Evolutionary conservation across 176 grass and related monocot species (phyloP).

Genomic region (Poa annua): DNA sequence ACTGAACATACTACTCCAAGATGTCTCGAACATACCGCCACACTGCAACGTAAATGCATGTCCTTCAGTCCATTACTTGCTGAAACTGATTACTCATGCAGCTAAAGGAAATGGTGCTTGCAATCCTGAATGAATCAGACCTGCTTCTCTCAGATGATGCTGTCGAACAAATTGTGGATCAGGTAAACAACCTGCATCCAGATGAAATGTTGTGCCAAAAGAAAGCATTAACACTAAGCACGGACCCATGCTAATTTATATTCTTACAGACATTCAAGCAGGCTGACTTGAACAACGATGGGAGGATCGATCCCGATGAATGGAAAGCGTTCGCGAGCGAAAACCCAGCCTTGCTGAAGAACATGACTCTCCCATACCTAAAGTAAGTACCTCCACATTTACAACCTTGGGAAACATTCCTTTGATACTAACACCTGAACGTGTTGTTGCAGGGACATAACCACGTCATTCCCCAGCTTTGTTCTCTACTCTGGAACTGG

Average conservation of each 20-base stretch:
- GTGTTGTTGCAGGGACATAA: conserved; percentile 64
- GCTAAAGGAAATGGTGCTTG: conserved; percentile 93
- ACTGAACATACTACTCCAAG: not conserved
- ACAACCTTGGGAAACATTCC: not conserved
- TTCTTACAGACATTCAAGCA: conserved; percentile 66
- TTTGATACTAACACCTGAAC: not conserved
- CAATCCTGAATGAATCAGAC: conserved; percentile 84
- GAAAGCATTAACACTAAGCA: not conserved
- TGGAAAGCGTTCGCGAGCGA: conserved; percentile 61
- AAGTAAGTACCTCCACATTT: conserved; percentile 54
- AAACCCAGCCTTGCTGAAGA: conserved; percentile 70
- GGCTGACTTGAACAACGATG: conserved; percentile 67
- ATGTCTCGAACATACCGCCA: not conserved
- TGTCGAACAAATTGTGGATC: conserved; percentile 76
- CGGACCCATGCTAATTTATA: conserved; percentile 22
- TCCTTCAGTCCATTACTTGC: not conserved
- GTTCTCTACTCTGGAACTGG: conserved; percentile 54
- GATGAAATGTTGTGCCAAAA: not conserved
- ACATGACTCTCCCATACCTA: conserved; percentile 80
- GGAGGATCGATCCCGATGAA: conserved; percentile 74
- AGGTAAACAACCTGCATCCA: conserved; percentile 49
- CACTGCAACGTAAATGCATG: not conserved
- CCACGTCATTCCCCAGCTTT: conserved; percentile 72
- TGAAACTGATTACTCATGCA: conserved; percentile 34
- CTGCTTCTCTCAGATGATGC: conserved; percentile 75